Percentiles rank a stretch among this genome's conserved stretches.
Conservation (phyloP, 345 rosid genomes). For the Gossypium sturtianum region DNA sequence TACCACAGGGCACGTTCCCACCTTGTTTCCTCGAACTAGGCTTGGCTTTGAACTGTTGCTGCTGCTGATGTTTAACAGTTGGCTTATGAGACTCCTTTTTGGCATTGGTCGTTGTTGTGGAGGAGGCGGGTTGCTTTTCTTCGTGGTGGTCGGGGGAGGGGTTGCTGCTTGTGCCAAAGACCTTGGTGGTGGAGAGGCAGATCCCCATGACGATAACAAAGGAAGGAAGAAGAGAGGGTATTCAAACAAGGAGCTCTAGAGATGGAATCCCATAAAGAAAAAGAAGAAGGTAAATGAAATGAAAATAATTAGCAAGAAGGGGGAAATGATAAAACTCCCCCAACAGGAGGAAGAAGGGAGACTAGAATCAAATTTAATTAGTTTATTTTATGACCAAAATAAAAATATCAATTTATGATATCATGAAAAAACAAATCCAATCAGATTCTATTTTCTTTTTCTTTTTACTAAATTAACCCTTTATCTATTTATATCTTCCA, state of each 20-base stretch:
- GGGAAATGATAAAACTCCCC: constrained; percentile 2
- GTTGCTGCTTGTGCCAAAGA: constrained; percentile 51
- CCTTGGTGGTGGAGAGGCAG: constrained; percentile 68
- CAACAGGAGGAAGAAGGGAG: neutral
- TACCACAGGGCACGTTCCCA: constrained; percentile 56
- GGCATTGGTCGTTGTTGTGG: neutral
- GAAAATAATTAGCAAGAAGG: neutral
- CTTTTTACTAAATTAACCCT: neutral
- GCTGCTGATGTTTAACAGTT: neutral
- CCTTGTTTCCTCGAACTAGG: constrained; percentile 8
- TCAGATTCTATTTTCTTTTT: neutral
- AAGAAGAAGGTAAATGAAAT: neutral
- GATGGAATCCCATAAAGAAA: neutral
- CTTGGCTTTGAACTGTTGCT: constrained; percentile 8
- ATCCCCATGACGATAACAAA: constrained; percentile 43
- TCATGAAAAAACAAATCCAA: neutral
- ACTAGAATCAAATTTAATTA: neutral
- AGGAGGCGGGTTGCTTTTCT: constrained; percentile 3
- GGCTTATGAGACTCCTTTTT: neutral
- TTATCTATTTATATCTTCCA: neutral
- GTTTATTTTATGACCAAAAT: neutral
- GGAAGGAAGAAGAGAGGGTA: neutral
- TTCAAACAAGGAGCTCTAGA: neutral
- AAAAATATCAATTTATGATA: neutral
- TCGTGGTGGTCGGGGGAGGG: constrained; percentile 18